Evolutionary conservation across 352 stramenopile species (phyloP), one percentile per base, ranked within the genome.

Genomic region (Bremia lactucae): DNA sequence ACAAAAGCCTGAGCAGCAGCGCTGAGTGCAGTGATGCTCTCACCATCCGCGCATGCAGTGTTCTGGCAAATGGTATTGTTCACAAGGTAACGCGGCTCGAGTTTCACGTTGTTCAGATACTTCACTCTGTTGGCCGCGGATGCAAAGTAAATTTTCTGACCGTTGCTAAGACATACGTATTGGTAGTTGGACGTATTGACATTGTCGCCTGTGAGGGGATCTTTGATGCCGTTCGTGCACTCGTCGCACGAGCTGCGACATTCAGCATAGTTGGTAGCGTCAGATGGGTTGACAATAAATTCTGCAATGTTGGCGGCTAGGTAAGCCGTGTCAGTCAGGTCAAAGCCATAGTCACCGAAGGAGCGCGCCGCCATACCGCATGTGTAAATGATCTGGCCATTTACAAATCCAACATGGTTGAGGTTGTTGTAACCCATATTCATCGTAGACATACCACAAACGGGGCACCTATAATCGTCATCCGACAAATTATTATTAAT

Each of bases 91-190:
- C 75, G 72, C 33, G 69, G 61, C 45, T 64, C 42, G 34, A 62
- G 49, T 53, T 72, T 79, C 14, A 87, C 57, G 16, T 70, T 84
- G 42, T 34, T 55, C 15, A 84, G 36, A 49, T 88, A 90, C 55
- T 68, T 44, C 21, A 57, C 59, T 52, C 80, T 80, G 47, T 60
- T 82, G 19, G 19, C 52, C 22, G 64, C 46, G 11, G 74, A 86
- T 9, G 72, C 68, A 42, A 90, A 90, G 64, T 88, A 90, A 46
- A 90, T 67, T 53, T 87, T 90, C 61, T 90, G 78, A 38, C 72
- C 78, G 20, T 86, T 80, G 16, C 34, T 52, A 26, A 90, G 52
- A 41, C 78, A 90, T 29, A 90, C 64, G 43, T 66, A 82, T 47
- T 83, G 57, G 55, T 68, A 87, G 62, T 76, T 87, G 45, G 55